These are phyloP conservation scores for Elaeagnus macrophylla DNA, from an alignment of 306 rosid species.

Conservation along the genomic window DNA sequence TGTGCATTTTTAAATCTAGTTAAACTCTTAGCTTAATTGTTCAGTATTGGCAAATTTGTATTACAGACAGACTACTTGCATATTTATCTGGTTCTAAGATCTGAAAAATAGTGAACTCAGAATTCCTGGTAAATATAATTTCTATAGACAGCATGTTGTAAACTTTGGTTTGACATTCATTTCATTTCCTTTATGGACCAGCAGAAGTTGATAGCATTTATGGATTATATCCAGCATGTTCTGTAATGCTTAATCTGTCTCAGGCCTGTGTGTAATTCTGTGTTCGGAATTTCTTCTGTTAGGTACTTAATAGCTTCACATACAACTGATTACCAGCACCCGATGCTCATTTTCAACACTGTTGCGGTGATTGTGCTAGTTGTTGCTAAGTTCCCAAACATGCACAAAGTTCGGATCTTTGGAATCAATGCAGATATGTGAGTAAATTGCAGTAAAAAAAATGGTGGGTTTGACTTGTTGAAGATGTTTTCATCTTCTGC, in stretches of 20 bases:
- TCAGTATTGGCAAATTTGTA: too few relatives aligned
- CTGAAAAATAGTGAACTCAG: too few relatives aligned
- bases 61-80: too few relatives aligned
- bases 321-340: conserved; percentile 92
- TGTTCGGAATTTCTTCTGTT: conserved; percentile 11
- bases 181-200: too few relatives aligned
- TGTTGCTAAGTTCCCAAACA: conserved; percentile 85
- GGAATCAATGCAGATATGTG: conserved; percentile 84
- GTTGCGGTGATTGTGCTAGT: conserved; percentile 78
- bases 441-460: conserved; percentile 13
- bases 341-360: conserved; percentile 84
- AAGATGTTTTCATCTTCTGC: conserved; percentile 35
- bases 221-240: background rate
- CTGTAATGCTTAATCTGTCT: background rate
- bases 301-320: conserved; percentile 98
- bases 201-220: too few relatives aligned
- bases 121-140: too few relatives aligned
- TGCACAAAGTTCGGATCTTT: conserved; percentile 98
- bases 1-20: too few relatives aligned
- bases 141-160: background rate
- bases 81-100: too few relatives aligned
- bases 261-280: background rate
- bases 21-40: too few relatives aligned
- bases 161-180: background rate
- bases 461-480: conserved; percentile 26